These are phyloP conservation scores for Ophiostoma piceae DNA, from an alignment of 2,329 filamentous ascomycete genomes.

Conservation along the genomic window DNA sequence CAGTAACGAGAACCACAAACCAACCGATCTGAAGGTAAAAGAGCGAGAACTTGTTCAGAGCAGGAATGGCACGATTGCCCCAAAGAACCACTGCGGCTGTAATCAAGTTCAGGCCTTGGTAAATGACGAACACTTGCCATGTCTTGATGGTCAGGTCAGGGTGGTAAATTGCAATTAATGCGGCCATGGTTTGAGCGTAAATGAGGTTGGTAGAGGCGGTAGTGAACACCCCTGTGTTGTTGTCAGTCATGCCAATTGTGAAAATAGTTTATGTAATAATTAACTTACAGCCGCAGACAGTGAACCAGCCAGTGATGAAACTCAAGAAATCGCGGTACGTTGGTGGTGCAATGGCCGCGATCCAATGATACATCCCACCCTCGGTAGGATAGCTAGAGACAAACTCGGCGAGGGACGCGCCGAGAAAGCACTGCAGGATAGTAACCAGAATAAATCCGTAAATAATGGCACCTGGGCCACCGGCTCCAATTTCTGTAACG, in stretches of 20 bases:
- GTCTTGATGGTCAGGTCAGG: constrained; percentile 12
- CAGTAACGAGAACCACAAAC: constrained; percentile 7
- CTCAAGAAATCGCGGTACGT: constrained; percentile 1
- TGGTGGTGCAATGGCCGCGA: constrained; percentile 5
- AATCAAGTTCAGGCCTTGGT: constrained; percentile 9
- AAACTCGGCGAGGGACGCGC: constrained; percentile 9
- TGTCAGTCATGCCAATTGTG: too few relatives aligned
- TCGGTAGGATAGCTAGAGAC: constrained; percentile 10
- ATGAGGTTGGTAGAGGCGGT: constrained; percentile 9
- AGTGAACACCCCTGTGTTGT: not conserved
- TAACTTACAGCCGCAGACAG: constrained; percentile 9
- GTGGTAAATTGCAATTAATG: constrained; percentile 5
- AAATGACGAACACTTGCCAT: constrained; percentile 7
- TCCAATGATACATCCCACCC: constrained; percentile 12
- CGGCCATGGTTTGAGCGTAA: constrained; percentile 8
- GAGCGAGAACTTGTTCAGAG: constrained; percentile 10
- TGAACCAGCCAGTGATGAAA: constrained; percentile 13
- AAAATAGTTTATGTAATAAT: not conserved
- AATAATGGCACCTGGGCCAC: constrained; percentile 6
- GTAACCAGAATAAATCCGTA: constrained; percentile 4
- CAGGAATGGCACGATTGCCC: constrained; percentile 1
- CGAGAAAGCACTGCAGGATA: constrained; percentile 8
- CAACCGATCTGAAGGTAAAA: constrained; percentile 9
- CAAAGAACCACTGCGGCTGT: constrained; percentile 9
- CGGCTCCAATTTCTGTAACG: constrained; percentile 5